Evolutionary conservation across 2,329 filamentous ascomycete genomes (phyloP).

Genomic region (Hymenoscyphus salicellus): DNA sequence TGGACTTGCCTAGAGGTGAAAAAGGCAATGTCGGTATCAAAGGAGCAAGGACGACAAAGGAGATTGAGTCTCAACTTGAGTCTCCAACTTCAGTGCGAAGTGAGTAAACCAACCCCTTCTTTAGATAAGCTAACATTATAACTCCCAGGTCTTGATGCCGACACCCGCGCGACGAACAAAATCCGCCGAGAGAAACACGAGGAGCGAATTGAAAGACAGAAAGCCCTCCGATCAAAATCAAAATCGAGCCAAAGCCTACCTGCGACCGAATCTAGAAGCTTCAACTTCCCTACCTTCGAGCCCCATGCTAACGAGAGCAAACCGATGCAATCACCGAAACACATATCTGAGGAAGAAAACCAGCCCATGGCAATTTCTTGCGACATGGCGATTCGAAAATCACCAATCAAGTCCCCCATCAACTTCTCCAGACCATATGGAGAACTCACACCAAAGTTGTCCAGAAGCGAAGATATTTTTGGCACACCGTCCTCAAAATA

Average conservation of each 20-base stretch:
- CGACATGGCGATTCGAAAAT: neutral
- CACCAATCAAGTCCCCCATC: neutral
- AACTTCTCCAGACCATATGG: constrained; percentile 4
- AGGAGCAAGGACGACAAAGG: constrained; percentile 17
- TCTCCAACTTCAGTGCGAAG: constrained; percentile 43
- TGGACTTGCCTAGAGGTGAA: constrained; percentile 31
- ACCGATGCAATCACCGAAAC: neutral
- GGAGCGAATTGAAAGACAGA: neutral
- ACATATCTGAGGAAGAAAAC: neutral
- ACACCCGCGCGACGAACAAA: constrained; percentile 29
- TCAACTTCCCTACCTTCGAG: neutral
- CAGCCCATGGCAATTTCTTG: neutral
- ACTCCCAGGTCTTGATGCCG: constrained; percentile 35
- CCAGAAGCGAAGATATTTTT: neutral
- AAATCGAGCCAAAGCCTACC: neutral
- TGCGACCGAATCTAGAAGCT: neutral
- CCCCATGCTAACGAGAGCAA: neutral
- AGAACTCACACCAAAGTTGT: neutral
- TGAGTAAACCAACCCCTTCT: constrained; percentile 38
- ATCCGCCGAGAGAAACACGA: neutral
- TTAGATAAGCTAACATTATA: constrained; percentile 21
- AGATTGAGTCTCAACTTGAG: constrained; percentile 31
- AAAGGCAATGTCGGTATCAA: constrained; percentile 17
- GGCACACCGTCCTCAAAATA: neutral
- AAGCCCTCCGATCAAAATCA: neutral